Evolutionary conservation across 495 filamentous ascomycete genomes (phyloP).

Genomic region (Xylaria castorea): DNA sequence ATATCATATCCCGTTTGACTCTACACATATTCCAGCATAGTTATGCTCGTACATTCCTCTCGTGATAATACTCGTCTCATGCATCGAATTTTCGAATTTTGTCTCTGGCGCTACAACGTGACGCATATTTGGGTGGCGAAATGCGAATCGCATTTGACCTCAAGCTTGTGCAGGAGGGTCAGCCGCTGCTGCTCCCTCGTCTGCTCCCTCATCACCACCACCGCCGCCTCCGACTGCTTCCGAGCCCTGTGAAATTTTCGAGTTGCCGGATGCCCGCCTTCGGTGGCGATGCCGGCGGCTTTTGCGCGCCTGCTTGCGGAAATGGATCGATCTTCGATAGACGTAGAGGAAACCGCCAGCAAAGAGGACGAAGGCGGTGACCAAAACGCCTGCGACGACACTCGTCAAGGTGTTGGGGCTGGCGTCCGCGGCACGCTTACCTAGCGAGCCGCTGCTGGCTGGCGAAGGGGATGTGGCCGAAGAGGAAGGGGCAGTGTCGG

Average conservation of each 20-base stretch:
- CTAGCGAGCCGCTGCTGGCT: conserved; percentile 4
- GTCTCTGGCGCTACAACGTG: not conserved
- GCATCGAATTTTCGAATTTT: not conserved
- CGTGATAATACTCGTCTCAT: not conserved
- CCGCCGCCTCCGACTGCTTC: conserved; percentile 3
- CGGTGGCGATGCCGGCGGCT: conserved; percentile 18
- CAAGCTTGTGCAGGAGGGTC: conserved; percentile 1
- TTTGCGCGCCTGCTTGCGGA: conserved; percentile 18
- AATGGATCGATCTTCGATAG: conserved; percentile 24
- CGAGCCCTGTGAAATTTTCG: conserved; percentile 21
- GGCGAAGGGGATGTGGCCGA: not conserved
- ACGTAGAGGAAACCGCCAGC: conserved; percentile 18
- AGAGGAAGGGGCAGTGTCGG: not conserved
- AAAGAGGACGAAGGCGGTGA: conserved; percentile 23
- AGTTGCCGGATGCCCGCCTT: conserved; percentile 18
- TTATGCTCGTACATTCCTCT: not conserved
- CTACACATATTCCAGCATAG: not conserved
- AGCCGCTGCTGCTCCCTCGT: not conserved
- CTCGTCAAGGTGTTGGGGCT: conserved; percentile 23
- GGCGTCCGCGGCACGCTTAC: conserved; percentile 13
- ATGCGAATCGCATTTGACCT: not conserved
- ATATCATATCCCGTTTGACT: not conserved
- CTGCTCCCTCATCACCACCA: conserved; percentile 7
- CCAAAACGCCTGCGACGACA: conserved; percentile 19
- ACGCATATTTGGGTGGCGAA: not conserved